A percentile compares a stretch with the other conserved stretches of the same genome.
Evolutionary conservation across 2,329 filamentous ascomycete genomes (phyloP).

Genomic region (Pseudogymnoascus verrucosus): DNA sequence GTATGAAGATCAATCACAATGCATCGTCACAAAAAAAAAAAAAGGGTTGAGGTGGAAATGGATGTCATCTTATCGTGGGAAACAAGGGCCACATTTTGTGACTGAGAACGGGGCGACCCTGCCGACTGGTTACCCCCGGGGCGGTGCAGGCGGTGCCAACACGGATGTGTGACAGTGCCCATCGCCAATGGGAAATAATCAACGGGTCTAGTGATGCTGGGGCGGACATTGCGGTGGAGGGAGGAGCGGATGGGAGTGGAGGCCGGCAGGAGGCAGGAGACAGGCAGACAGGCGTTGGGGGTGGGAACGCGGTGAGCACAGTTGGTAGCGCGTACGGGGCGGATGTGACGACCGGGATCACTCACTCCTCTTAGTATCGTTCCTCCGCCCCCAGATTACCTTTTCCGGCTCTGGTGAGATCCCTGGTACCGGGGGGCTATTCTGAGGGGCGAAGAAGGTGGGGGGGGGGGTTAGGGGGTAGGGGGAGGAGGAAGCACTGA

Average conservation of each 20-base stretch:
- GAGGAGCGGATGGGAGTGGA: slow-evolving; percentile 4
- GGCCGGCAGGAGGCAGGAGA: slow-evolving; percentile 2
- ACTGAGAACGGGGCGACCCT: slow-evolving; percentile 1
- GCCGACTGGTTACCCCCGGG: neutral
- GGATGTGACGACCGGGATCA: slow-evolving; percentile 7
- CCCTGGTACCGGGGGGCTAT: neutral
- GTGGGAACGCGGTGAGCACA: slow-evolving; percentile 2
- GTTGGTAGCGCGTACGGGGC: neutral
- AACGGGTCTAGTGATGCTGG: slow-evolving; percentile 3
- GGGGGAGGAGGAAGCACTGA: neutral
- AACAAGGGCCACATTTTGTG: neutral
- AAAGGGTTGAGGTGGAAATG: slow-evolving; percentile 5
- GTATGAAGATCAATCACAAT: slow-evolving; percentile 5
- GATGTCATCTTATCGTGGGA: slow-evolving; percentile 5
- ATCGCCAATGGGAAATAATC: slow-evolving; percentile 6
- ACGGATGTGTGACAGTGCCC: slow-evolving; percentile 5
- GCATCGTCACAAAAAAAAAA: neutral
- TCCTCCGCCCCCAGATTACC: slow-evolving; percentile 7
- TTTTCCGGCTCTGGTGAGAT: slow-evolving; percentile 6
- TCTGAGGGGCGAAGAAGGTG: neutral
- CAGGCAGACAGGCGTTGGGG: neutral
- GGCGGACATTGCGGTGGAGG: slow-evolving; percentile 6
- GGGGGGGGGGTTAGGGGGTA: neutral
- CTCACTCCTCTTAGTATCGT: slow-evolving; percentile 1
- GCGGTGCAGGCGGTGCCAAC: slow-evolving; percentile 1